Evolutionary conservation across 1,284 basidiomycete species (phyloP).

Genomic region (Uromyces viciae-fabae): DNA sequence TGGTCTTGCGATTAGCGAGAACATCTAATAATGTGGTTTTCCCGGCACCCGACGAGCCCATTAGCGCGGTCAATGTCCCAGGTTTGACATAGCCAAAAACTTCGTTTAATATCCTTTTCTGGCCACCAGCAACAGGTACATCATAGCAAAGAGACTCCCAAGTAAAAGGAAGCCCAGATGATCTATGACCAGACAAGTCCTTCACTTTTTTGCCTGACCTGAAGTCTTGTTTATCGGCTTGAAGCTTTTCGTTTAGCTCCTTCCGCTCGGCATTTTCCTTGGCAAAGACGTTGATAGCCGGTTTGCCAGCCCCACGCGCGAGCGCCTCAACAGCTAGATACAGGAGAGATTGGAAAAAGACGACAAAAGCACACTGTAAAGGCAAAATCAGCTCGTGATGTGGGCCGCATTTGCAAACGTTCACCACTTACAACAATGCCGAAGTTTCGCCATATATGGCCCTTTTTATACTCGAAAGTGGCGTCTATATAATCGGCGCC

Average conservation of each 20-base stretch:
- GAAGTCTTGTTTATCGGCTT: conserved; percentile 59
- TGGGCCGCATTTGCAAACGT: background rate
- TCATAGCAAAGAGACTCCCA: conserved; percentile 58
- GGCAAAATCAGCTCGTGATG: background rate
- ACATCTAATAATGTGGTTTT: conserved; percentile 61
- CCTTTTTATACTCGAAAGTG: conserved; percentile 5
- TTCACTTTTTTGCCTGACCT: conserved; percentile 7
- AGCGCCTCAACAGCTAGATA: conserved; percentile 32
- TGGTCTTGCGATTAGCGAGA: conserved; percentile 59
- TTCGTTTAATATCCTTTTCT: conserved; percentile 57
- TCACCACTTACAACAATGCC: conserved; percentile 19
- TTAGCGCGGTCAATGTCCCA: conserved; percentile 59
- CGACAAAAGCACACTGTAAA: conserved; percentile 8
- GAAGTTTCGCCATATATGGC: conserved; percentile 30
- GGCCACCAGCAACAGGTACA: conserved; percentile 56
- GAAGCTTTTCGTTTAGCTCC: conserved; percentile 64
- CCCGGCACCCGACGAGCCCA: conserved; percentile 57
- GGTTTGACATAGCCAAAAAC: conserved; percentile 60
- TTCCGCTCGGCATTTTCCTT: conserved; percentile 68
- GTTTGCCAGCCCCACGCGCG: conserved; percentile 5
- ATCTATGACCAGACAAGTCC: conserved; percentile 3
- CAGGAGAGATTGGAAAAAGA: conserved; percentile 13
- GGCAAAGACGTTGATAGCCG: conserved; percentile 58
- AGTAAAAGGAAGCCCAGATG: conserved; percentile 58
- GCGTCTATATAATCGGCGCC: conserved; percentile 54